A percentile compares a stretch with the other conserved stretches of the same genome.
Evolutionary conservation across 352 stramenopile species (phyloP).

Genomic region (Pythium pectinolyticum): DNA sequence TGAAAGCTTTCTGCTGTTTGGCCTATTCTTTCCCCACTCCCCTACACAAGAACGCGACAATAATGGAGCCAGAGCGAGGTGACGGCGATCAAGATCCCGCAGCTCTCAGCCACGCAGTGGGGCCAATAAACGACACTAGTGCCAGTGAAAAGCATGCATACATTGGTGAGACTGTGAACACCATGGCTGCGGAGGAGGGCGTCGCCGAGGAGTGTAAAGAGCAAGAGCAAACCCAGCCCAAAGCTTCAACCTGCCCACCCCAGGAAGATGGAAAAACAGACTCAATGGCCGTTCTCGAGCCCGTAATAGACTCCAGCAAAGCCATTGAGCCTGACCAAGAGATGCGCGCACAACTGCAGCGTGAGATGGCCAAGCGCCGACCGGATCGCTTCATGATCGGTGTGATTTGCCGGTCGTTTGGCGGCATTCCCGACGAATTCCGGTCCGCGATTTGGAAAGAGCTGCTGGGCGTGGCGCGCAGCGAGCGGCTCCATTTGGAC

Average conservation of each 20-base stretch:
- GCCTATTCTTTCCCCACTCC: constrained; percentile 17
- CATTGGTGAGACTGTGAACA: not conserved
- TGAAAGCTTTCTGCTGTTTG: constrained; percentile 1
- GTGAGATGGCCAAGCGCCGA: constrained; percentile 65
- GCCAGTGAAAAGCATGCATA: not conserved
- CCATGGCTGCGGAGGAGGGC: constrained; percentile 7
- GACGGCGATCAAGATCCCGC: constrained; percentile 6
- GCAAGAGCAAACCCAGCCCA: constrained; percentile 1
- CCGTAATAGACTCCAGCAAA: not conserved
- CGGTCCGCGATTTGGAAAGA: constrained; percentile 80
- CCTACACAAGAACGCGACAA: constrained; percentile 10
- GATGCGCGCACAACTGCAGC: constrained; percentile 43
- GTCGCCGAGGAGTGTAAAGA: not conserved
- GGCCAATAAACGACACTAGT: not conserved
- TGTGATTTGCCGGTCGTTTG: constrained; percentile 69
- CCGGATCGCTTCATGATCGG: constrained; percentile 75
- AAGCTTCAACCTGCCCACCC: not conserved
- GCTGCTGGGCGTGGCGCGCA: constrained; percentile 66
- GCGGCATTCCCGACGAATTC: constrained; percentile 49
- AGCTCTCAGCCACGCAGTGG: not conserved
- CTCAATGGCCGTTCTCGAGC: not conserved
- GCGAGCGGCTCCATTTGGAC: constrained; percentile 61
- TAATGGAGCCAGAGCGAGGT: constrained; percentile 5
- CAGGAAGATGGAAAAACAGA: not conserved
- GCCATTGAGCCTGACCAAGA: constrained; percentile 1